Evolutionary conservation across 2,329 filamentous ascomycete genomes (phyloP), one percentile per base, ranked within the genome.

Genomic region (Blastomyces percursus): DNA sequence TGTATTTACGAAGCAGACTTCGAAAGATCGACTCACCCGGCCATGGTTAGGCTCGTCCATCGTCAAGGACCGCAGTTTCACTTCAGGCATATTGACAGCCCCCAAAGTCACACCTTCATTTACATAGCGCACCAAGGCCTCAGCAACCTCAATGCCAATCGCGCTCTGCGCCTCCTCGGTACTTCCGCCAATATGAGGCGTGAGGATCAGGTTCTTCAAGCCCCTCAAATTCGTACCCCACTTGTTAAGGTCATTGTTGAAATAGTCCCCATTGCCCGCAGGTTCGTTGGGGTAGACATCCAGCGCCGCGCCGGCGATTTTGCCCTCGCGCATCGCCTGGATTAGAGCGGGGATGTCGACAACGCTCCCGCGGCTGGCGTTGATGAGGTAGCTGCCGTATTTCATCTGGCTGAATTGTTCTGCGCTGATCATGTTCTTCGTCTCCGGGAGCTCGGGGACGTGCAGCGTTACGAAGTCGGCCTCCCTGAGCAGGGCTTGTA

Each of bases 101-200:
- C 91, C 92, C 32, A 95, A 77, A 2, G 94, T 99, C 62, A 88
- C 86, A 64, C 94, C 94, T 76, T 94, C 91, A 78, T 97, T 99
- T 74, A 97, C 94, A 75, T 97, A 99, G 71, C 90, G 86, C 63
- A 96, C 89, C 60, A 99, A 81, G 50, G 92, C 89, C 57, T 94
- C 88, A 66, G 84, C 86, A 63, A 99, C 94, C 81, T 99, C 94
- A 52, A 95, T 83, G 69, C 94, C 94, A 73, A 99, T 99, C 19
- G 94, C 93, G 63, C 90, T 87, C 79, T 99, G 94, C 5, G 94
- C 94, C 78, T 99, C 94, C 77, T 99, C 94, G 0, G 94, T 99
- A 76, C 91, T 96, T 62, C 94, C 94, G 69, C 94, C 94, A 72
- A 99, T 97, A 75, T 99, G 94, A 27, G 94, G 94, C 1, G 93